phyloP scores from a whole-genome alignment of 257 asterid genomes.

The Voacanga thouarsii region DNA sequence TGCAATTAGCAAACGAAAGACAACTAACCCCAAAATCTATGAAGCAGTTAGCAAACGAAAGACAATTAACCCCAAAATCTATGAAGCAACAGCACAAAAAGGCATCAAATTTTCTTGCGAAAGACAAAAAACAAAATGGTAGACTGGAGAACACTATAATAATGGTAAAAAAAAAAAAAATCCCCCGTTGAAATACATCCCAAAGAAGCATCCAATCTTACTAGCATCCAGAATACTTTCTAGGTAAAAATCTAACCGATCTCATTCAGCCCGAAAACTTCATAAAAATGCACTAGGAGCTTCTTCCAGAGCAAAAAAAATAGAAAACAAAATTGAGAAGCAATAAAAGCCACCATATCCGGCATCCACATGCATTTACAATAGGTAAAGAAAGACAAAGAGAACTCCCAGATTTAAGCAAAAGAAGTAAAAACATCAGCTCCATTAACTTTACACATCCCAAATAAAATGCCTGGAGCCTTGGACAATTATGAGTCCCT shows the following conservation, averaged over 20 bases:
- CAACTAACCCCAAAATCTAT: neutral
- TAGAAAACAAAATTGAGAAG: neutral
- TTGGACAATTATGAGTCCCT: neutral
- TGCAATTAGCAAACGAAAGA: neutral
- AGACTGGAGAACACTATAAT: neutral
- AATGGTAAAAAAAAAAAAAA: too few species aligned
- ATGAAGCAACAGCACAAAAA: neutral
- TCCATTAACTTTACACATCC: neutral
- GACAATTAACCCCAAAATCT: neutral
- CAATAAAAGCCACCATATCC: neutral
- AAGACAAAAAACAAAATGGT: neutral
- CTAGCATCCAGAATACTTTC: neutral
- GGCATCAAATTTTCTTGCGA: neutral
- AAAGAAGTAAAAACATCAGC: neutral
- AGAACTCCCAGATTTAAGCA: neutral
- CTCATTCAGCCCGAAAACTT: conserved; percentile 2
- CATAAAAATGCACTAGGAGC: neutral
- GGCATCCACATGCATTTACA: neutral
- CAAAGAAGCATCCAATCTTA: conserved; percentile 1
- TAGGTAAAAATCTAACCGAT: neutral
- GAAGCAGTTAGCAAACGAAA: too few species aligned
- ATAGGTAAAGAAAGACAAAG: neutral
- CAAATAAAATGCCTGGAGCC: neutral
- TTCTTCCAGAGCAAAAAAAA: neutral
- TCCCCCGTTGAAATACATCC: neutral